Conservation (phyloP, 2,329 filamentous ascomycete genomes). For the Colletotrichum truncatum region DNA sequence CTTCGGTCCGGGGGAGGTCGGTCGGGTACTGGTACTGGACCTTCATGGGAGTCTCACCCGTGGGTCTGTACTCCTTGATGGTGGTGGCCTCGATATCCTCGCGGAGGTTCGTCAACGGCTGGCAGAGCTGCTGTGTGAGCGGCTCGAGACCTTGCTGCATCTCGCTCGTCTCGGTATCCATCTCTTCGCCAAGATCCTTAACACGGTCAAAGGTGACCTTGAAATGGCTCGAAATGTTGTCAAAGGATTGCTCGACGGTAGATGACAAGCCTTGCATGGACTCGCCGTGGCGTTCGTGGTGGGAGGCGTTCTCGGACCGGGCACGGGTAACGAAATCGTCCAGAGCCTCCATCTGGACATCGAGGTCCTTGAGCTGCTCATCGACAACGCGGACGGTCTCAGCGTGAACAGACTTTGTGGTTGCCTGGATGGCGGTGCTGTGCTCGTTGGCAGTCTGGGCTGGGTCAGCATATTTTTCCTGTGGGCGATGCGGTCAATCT, state of each 20-base stretch:
- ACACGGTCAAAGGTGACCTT: slow-evolving; percentile 74
- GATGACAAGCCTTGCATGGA: slow-evolving; percentile 73
- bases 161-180: slow-evolving; percentile 66
- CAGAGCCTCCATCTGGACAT: slow-evolving; percentile 86
- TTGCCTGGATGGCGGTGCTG: slow-evolving; percentile 83
- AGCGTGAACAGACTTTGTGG: slow-evolving; percentile 87
- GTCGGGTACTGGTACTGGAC: slow-evolving; percentile 83
- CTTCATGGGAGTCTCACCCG: slow-evolving; percentile 87
- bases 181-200: slow-evolving; percentile 73
- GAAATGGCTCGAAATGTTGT: slow-evolving; percentile 75
- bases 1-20: slow-evolving; percentile 76
- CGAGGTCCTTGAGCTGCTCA: slow-evolving; percentile 86
- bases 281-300: slow-evolving; percentile 75
- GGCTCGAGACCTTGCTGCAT: slow-evolving; percentile 70
- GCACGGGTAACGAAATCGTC: slow-evolving; percentile 91
- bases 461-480: slow-evolving; percentile 45
- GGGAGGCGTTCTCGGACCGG: slow-evolving; percentile 79
- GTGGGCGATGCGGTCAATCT: slow-evolving; percentile 64
- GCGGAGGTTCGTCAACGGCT: slow-evolving; percentile 77
- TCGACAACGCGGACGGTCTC: slow-evolving; percentile 92
- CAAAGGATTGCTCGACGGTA: slow-evolving; percentile 78
- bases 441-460: slow-evolving; percentile 75
- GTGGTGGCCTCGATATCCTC: slow-evolving; percentile 70
- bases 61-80: slow-evolving; percentile 84
- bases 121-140: slow-evolving; percentile 68